Conservation (phyloP, 2,329 filamentous ascomycete species). For the Lojkania enalia region DNA sequence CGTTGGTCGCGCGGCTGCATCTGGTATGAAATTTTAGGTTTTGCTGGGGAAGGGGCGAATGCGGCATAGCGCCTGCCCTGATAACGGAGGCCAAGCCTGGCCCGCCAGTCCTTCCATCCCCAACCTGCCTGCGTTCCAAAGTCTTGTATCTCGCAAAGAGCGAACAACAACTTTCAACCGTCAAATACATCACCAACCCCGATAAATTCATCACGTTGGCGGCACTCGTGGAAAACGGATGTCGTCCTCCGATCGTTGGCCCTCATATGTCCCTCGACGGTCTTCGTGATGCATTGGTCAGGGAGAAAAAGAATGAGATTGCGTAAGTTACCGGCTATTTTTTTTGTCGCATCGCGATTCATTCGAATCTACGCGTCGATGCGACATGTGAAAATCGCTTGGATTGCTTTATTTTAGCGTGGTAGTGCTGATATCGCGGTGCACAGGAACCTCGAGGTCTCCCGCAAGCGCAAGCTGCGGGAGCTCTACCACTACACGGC, state of each 20-base stretch:
- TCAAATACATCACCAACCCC: conserved; percentile 26
- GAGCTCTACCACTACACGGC: conserved; percentile 82
- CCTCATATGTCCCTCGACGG: conserved; percentile 55
- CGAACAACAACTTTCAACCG: neutral
- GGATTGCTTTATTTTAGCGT: conserved; percentile 40
- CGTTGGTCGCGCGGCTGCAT: neutral
- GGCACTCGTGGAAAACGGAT: conserved; percentile 53
- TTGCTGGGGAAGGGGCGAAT: conserved; percentile 3
- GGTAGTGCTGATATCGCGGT: conserved; percentile 43
- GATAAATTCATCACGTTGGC: conserved; percentile 46
- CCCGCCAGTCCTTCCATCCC: neutral
- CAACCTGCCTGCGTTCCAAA: neutral
- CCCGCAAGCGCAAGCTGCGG: conserved; percentile 88
- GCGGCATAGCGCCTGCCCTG: conserved; percentile 7
- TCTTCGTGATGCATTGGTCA: conserved; percentile 46
- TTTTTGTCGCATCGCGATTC: conserved; percentile 35
- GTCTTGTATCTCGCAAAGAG: neutral
- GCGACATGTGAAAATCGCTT: conserved; percentile 49
- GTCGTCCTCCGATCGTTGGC: conserved; percentile 46
- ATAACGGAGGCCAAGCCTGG: conserved; percentile 15
- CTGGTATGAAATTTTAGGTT: conserved; percentile 6
- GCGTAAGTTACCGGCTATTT: conserved; percentile 45
- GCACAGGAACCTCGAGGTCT: conserved; percentile 62
- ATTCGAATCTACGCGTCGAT: conserved; percentile 29
- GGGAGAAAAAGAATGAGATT: conserved; percentile 49